These are phyloP conservation scores for Isabelozyma heimii DNA, from an alignment of 805 yeast species.

Conservation along the genomic window DNA sequence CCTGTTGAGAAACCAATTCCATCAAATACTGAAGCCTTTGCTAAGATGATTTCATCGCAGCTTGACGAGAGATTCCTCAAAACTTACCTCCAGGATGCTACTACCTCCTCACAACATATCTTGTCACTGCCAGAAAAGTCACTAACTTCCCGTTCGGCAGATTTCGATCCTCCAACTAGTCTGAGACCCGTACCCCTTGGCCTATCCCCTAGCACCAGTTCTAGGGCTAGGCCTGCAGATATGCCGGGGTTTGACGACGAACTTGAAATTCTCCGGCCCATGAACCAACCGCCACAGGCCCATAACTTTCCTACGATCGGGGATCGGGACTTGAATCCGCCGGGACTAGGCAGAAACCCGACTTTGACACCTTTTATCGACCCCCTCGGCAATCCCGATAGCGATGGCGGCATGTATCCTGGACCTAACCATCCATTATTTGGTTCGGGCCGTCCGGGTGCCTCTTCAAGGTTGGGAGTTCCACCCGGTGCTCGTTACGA, in stretches of 20 bases:
- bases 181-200: background rate
- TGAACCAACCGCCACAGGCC: slow-evolving; percentile 1
- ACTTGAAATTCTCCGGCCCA: slow-evolving; percentile 30
- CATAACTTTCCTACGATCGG: slow-evolving; percentile 38
- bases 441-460: slow-evolving; percentile 19
- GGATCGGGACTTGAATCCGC: slow-evolving; percentile 49
- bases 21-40: slow-evolving; percentile 7
- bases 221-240: slow-evolving; percentile 14
- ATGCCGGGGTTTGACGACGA: slow-evolving; percentile 58
- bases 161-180: background rate
- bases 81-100: background rate
- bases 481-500: slow-evolving; percentile 53
- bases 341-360: slow-evolving; percentile 42
- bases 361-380: slow-evolving; percentile 41
- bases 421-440: slow-evolving; percentile 52
- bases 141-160: background rate
- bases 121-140: background rate
- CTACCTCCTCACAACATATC: background rate
- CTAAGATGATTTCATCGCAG: background rate
- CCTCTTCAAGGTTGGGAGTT: slow-evolving; percentile 28
- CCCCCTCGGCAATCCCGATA: slow-evolving; percentile 24
- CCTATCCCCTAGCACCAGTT: background rate
- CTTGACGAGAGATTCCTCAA: background rate
- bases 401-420: slow-evolving; percentile 55
- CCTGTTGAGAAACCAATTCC: slow-evolving; percentile 16